These are phyloP conservation scores for Spencermartinsiella europaea DNA, from an alignment of 805 yeast genomes.

Conservation along the genomic window DNA sequence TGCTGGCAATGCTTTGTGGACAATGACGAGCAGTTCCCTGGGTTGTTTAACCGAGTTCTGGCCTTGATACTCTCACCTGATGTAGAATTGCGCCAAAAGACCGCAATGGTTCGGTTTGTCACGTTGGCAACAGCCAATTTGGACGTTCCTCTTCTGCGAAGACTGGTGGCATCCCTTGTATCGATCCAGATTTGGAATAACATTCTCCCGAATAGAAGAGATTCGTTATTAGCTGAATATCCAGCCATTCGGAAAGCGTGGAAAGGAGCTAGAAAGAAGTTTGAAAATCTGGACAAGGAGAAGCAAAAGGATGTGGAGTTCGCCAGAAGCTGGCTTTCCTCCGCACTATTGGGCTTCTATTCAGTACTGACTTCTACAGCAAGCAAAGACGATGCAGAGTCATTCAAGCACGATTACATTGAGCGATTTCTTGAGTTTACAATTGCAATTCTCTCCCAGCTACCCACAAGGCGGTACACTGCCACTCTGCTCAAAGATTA, in stretches of 20 bases:
- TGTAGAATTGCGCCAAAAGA: constrained; percentile 7
- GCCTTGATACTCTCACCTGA: constrained; percentile 14
- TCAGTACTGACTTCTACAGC: not conserved
- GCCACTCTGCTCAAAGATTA: constrained; percentile 30
- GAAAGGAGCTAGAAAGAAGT: constrained; percentile 19
- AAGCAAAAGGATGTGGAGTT: constrained; percentile 20
- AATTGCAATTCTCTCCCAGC: constrained; percentile 33
- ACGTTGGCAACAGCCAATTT: constrained; percentile 23
- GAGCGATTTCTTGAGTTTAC: constrained; percentile 26
- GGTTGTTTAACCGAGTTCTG: constrained; percentile 31
- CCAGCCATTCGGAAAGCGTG: constrained; percentile 24
- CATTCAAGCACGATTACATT: constrained; percentile 2
- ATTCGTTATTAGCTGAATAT: constrained; percentile 18
- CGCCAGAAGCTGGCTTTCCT: constrained; percentile 29
- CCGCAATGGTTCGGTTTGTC: constrained; percentile 26
- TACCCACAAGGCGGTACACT: constrained; percentile 39
- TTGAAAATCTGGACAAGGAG: constrained; percentile 12
- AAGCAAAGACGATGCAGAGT: constrained; percentile 3
- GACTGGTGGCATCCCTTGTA: constrained; percentile 30
- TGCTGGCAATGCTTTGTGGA: constrained; percentile 9
- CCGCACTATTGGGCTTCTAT: constrained; percentile 16
- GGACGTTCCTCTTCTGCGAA: constrained; percentile 21
- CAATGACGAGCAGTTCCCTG: constrained; percentile 27
- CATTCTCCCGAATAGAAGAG: constrained; percentile 19
- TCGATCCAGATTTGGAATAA: constrained; percentile 34